Conservation (phyloP, 768 basidiomycete species). For the Chalciporus piperatus region DNA sequence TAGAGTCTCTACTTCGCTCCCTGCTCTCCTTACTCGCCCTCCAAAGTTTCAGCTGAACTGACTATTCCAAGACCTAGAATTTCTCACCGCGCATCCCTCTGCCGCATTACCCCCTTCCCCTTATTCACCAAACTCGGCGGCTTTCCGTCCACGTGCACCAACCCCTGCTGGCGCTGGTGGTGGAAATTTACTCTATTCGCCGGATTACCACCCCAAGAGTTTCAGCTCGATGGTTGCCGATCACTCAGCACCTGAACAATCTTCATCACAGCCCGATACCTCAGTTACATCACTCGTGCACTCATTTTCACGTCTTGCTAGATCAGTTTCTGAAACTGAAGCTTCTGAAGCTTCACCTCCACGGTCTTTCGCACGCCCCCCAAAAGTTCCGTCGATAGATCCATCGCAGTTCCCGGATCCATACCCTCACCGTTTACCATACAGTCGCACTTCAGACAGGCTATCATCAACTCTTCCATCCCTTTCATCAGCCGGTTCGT, state of each 20-base stretch:
- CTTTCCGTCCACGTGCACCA: constrained; percentile 39
- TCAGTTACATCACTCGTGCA: constrained; percentile 22
- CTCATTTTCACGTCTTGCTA: constrained; percentile 34
- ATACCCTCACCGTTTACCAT: constrained; percentile 58
- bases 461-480: constrained; percentile 46
- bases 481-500: constrained; percentile 69
- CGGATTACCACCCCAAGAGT: constrained; percentile 14
- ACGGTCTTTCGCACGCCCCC: constrained; percentile 41
- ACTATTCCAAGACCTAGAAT: constrained; percentile 26
- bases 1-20: constrained; percentile 9
- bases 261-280: constrained; percentile 18
- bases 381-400: constrained; percentile 49
- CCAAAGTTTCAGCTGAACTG: constrained; percentile 5
- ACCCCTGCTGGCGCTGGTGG: constrained; percentile 31
- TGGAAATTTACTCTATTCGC: constrained; percentile 27
- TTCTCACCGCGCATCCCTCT: constrained; percentile 29
- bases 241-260: constrained; percentile 6
- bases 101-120: constrained; percentile 33
- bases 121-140: constrained; percentile 29
- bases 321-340: constrained; percentile 41
- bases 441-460: constrained; percentile 35
- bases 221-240: constrained; percentile 22
- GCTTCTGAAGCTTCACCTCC: constrained; percentile 36
- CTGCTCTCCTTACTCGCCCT: constrained; percentile 7
- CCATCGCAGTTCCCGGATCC: constrained; percentile 71